Percentiles rank a stretch among this genome's conserved stretches.
These are phyloP conservation scores for Lachnellula hyalina DNA, from an alignment of 2,329 filamentous ascomycete species.

Conservation along the genomic window DNA sequence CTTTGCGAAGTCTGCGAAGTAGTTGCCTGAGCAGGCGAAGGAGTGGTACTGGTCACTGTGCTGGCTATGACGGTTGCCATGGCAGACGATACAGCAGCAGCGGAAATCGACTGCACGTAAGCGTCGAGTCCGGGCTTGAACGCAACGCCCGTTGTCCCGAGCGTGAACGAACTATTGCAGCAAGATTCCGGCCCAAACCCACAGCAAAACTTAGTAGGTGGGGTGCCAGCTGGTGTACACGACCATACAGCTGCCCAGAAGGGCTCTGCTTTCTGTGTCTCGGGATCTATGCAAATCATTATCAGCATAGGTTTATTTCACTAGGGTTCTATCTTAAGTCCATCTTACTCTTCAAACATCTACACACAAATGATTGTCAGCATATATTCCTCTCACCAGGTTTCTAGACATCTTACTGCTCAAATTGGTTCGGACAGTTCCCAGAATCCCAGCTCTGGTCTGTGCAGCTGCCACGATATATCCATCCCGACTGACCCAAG, in stretches of 20 bases:
- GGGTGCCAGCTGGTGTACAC: constrained; percentile 6
- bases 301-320: background rate
- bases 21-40: background rate
- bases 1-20: background rate
- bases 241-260: constrained; percentile 8
- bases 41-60: background rate
- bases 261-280: constrained; percentile 1
- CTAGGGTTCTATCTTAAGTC: background rate
- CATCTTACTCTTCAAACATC: constrained; percentile 12
- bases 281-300: constrained; percentile 9
- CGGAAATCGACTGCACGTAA: constrained; percentile 4
- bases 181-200: constrained; percentile 8
- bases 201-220: constrained; percentile 10
- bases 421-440: constrained; percentile 11
- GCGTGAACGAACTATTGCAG: constrained; percentile 6
- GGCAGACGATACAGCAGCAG: background rate
- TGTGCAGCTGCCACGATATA: constrained; percentile 17
- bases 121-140: constrained; percentile 16
- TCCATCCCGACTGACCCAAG: constrained; percentile 15
- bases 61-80: background rate
- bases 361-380: too few relatives aligned
- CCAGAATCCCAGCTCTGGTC: constrained; percentile 15
- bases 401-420: background rate
- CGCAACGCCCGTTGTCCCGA: constrained; percentile 6
- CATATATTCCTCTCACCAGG: too few relatives aligned